Conservation (phyloP, 2,329 filamentous ascomycete genomes). For the Colletotrichum eleusines region DNA sequence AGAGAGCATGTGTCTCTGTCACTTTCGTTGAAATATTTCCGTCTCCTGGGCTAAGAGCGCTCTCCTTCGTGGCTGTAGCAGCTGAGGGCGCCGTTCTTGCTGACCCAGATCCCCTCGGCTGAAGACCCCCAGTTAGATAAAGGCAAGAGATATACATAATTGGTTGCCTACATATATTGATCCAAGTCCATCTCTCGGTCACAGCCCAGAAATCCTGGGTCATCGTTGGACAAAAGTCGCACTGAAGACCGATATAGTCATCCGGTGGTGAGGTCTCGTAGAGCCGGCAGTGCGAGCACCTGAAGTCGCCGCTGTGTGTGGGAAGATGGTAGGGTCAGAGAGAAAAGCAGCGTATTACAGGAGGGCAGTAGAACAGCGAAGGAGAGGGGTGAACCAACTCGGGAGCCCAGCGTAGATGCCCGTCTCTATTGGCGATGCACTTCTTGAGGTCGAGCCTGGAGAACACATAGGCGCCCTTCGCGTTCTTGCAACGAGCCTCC, state of each 20-base stretch:
- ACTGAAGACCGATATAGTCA: neutral
- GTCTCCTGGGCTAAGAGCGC: neutral
- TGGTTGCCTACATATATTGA: neutral
- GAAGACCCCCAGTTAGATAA: neutral
- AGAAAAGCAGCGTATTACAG: accelerated
- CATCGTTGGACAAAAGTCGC: neutral
- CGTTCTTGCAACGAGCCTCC: neutral
- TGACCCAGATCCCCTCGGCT: constrained; percentile 12
- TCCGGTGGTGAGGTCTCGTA: neutral
- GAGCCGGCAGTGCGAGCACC: neutral
- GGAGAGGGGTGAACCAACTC: neutral
- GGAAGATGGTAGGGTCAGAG: neutral
- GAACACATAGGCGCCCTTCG: neutral
- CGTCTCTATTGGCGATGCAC: constrained; percentile 7
- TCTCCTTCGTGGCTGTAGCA: constrained; percentile 7
- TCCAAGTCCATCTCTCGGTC: neutral
- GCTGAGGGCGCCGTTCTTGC: constrained; percentile 2
- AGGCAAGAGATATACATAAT: neutral
- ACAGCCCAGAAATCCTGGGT: too few relatives aligned
- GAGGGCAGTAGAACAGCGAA: accelerated
- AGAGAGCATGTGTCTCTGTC: neutral
- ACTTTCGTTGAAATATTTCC: neutral
- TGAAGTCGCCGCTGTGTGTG: constrained; percentile 1
- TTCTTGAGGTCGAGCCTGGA: constrained; percentile 18
- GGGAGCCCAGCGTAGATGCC: neutral